A percentile compares a stretch with the other conserved stretches of the same genome.
Conservation (phyloP, 2,329 filamentous ascomycete genomes). For the Rhynchosporium secalis region DNA sequence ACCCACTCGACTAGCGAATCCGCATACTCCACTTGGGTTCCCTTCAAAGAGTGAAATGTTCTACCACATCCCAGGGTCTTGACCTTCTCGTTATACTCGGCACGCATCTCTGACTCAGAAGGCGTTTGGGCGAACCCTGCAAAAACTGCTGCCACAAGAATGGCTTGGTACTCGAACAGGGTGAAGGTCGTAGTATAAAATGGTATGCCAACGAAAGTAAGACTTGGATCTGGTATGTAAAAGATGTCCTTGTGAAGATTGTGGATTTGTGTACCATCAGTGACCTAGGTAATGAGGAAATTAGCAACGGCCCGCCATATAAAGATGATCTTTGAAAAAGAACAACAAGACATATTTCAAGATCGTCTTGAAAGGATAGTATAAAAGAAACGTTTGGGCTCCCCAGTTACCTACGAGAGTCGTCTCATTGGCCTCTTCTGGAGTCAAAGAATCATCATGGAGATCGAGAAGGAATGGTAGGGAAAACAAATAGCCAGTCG, state of each 20-base stretch:
- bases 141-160: slow-evolving; percentile 46
- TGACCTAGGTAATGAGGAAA: slow-evolving; percentile 44
- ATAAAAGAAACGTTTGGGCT: too few relatives aligned
- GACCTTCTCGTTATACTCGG: slow-evolving; percentile 41
- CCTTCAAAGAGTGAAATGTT: slow-evolving; percentile 46
- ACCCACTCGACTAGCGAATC: slow-evolving; percentile 30
- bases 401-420: slow-evolving; percentile 42
- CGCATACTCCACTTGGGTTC: slow-evolving; percentile 30
- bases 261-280: slow-evolving; percentile 44
- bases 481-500: slow-evolving; percentile 68
- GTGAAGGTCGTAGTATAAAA: slow-evolving; percentile 51
- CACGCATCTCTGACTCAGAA: slow-evolving; percentile 41
- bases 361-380: too few relatives aligned
- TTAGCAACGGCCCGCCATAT: too few relatives aligned
- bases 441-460: slow-evolving; percentile 42
- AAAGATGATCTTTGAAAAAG: too few relatives aligned
- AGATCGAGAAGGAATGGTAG: slow-evolving; percentile 62
- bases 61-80: slow-evolving; percentile 39
- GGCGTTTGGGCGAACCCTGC: slow-evolving; percentile 44
- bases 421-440: slow-evolving; percentile 50
- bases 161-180: slow-evolving; percentile 52
- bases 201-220: slow-evolving; percentile 49
- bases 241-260: slow-evolving; percentile 55
- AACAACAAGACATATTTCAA: too few relatives aligned
- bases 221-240: slow-evolving; percentile 50